Conservation (phyloP, 225 moss, liverwort and hornwort genomes). For the Pleurozium schreberi region DNA sequence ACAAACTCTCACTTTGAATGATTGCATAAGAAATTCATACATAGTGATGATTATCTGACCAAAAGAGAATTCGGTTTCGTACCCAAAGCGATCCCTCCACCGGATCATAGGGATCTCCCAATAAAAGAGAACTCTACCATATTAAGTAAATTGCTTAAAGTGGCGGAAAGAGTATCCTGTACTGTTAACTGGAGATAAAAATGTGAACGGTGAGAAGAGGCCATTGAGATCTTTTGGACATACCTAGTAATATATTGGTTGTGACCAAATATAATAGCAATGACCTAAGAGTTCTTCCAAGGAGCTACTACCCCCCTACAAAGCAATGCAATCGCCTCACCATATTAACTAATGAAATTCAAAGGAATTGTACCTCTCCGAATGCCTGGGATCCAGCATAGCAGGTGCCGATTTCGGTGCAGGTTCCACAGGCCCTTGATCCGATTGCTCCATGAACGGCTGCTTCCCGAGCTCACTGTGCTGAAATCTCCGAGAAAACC, state of each 20-base stretch:
- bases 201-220: background rate
- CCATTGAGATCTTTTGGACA: background rate
- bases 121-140: background rate
- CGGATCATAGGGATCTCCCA: background rate
- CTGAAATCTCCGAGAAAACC: background rate
- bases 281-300: background rate
- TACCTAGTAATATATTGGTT: background rate
- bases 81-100: background rate
- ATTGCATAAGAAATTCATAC: background rate
- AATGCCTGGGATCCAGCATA: slow-evolving; percentile 39
- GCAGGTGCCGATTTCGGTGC: slow-evolving; percentile 11
- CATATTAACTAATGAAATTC: background rate
- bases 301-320: background rate
- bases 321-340: background rate
- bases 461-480: slow-evolving; percentile 17
- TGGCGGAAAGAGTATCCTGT: background rate
- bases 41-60: background rate
- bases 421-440: slow-evolving; percentile 5
- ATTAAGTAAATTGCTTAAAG: background rate
- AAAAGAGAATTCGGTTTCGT: background rate
- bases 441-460: slow-evolving; percentile 21
- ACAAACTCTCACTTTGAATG: background rate
- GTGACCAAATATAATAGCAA: background rate
- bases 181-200: background rate
- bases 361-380: slow-evolving; percentile 17